Conservation (phyloP, 768 basidiomycete species). For the Sistotremastrum suecicum region DNA sequence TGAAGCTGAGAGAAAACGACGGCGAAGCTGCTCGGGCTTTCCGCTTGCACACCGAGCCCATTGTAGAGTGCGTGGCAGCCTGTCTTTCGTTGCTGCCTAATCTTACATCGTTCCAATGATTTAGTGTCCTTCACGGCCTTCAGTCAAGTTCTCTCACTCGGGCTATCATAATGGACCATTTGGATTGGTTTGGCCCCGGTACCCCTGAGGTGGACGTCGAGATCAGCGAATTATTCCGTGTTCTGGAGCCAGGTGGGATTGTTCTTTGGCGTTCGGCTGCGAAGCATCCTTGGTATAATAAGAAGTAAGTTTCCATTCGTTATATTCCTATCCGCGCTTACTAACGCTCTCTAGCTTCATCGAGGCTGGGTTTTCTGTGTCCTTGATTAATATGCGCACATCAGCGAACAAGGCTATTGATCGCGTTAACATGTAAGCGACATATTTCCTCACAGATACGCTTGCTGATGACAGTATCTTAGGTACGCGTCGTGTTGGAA, state of each 20-base stretch:
- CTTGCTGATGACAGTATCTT: too few relatives aligned
- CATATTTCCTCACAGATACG: too few relatives aligned
- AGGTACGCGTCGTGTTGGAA: too few relatives aligned
- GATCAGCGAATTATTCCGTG: conserved; percentile 38
- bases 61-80: conserved; percentile 35
- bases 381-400: too few relatives aligned
- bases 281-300: conserved; percentile 51
- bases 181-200: conserved; percentile 43
- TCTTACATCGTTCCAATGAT: not conserved
- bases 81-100: not conserved
- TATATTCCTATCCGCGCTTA: too few relatives aligned
- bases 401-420: too few relatives aligned
- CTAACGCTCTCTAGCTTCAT: too few relatives aligned
- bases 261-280: conserved; percentile 57
- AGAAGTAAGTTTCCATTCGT: conserved; percentile 18
- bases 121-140: conserved; percentile 31
- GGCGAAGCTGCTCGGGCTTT: conserved; percentile 35
- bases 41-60: conserved; percentile 59
- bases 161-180: conserved; percentile 58
- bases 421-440: too few relatives aligned
- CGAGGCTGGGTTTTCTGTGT: too few relatives aligned
- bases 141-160: conserved; percentile 39
- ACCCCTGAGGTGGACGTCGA: conserved; percentile 38
- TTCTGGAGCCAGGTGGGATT: conserved; percentile 41
- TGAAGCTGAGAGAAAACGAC: conserved; percentile 34